Evolutionary conservation across 2,329 filamentous ascomycete genomes (phyloP).

Genomic region (Ophiostoma perfectum): DNA sequence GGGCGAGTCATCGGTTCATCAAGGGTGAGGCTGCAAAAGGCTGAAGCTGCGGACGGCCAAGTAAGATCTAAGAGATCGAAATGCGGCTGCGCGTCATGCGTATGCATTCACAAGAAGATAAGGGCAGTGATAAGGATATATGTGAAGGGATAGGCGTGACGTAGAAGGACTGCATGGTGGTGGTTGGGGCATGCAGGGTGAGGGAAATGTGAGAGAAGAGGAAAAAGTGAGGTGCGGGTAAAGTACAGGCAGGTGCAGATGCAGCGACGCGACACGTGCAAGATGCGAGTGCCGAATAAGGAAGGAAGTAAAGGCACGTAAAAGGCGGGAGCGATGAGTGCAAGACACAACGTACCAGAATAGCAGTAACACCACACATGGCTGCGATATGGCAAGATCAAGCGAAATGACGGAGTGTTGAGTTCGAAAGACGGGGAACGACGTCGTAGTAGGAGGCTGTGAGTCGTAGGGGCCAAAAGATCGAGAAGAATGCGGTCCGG

Average conservation of each 20-base stretch:
- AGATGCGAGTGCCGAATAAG: neutral
- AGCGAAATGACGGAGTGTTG: neutral
- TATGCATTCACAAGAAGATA: neutral
- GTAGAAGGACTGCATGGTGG: neutral
- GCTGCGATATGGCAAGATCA: neutral
- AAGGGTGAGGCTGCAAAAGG: too few relatives aligned
- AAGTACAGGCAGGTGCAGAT: constrained; percentile 5
- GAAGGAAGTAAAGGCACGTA: neutral
- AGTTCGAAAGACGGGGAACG: neutral
- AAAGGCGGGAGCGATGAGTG: constrained; percentile 1
- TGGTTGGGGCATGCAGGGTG: neutral
- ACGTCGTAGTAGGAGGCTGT: neutral
- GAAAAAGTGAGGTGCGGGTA: neutral
- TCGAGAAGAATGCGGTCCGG: neutral
- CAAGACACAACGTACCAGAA: constrained; percentile 19
- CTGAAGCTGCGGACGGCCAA: neutral
- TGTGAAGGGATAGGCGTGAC: constrained; percentile 6
- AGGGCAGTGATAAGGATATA: neutral
- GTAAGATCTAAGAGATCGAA: neutral
- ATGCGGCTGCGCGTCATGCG: neutral
- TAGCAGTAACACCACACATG: constrained; percentile 25
- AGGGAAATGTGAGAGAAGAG: neutral
- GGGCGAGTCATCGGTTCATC: too few relatives aligned
- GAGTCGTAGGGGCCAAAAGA: neutral
- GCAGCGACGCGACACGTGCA: neutral